Base-by-base conservation (phyloP, 805 yeast species). In the Candida silvicultrix region DNA sequence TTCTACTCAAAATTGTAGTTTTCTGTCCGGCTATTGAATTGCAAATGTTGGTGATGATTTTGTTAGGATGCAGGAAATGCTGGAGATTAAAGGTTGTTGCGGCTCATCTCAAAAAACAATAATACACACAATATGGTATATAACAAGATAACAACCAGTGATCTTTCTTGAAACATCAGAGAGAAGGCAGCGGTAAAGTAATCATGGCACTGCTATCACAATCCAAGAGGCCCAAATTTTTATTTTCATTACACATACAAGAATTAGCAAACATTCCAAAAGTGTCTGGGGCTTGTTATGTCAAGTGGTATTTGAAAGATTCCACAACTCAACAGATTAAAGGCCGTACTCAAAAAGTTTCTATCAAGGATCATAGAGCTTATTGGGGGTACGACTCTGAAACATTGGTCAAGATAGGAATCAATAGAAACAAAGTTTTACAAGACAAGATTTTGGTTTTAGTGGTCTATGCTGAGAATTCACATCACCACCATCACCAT, bases 261-360 rank as follows among this genome's bases (percentile, higher is more conserved):
- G 95, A 87, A 51, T 68, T 92, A 41, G 74, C 83, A n/a, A 90
- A 90, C 57, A 77, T 92, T 25, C 98, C 98, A 2, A 89, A 86
- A 53, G 71, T 83, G 1, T 69, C 80, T 3, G 95, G 95, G 0
- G 60, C 69, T 34, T 80, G 92, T 54, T 80, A 64, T 51, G 77
- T 89, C 18, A 80, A 81, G 47, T 75, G 90, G 75, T 70, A 69
- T 39, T 67, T 86, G 10, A 70, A 73, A 45, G 89, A 84, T 50
- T 67, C 77, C 4, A 41, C 68, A 44, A 53, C 66, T 38, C 65
- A 69, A n/a, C 70, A 69, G n/a, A 54, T 72, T 5, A 63, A 70
- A 43, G 79, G 80, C 5, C 47, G 48, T 22, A 79, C 89, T 0
- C 65, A 65, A 2, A 62, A 65, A 21, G 69, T 60, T 0, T 62